Conservation (phyloP, 331 rosid species). For the Cydonia oblonga region DNA sequence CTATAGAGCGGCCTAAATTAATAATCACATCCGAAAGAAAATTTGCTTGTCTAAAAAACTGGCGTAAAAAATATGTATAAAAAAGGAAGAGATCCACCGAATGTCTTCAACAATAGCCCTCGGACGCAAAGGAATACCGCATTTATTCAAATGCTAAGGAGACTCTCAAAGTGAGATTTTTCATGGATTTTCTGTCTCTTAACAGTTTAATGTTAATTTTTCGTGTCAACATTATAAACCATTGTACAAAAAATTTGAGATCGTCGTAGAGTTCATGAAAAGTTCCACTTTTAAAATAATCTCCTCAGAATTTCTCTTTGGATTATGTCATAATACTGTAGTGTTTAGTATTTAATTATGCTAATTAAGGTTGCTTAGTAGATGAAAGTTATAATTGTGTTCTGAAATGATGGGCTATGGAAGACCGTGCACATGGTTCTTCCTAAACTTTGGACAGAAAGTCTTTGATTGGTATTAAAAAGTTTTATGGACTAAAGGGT, state of each 20-base stretch:
- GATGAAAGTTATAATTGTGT: neutral
- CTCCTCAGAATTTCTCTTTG: too few species aligned
- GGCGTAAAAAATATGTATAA: neutral
- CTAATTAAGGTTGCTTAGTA: neutral
- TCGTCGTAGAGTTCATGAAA: accelerated
- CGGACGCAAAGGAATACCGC: neutral
- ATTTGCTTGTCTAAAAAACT: neutral
- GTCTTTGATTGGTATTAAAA: constrained; percentile 10
- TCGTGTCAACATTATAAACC: too few species aligned
- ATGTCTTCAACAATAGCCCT: neutral
- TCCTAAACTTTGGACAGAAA: constrained; percentile 9
- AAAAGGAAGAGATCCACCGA: neutral
- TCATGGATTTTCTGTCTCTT: too few species aligned
- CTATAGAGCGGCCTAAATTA: neutral
- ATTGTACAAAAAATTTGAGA: too few species aligned
- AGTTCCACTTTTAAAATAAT: too few species aligned
- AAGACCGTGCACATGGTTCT: constrained; percentile 38
- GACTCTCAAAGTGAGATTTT: too few species aligned
- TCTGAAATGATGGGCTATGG: constrained; percentile 15
- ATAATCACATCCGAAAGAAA: neutral
- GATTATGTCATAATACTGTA: neutral
- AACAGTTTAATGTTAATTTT: too few species aligned
- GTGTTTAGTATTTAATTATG: neutral
- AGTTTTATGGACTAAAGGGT: neutral
- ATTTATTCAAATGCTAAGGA: too few species aligned